Percentiles rank a stretch among this genome's conserved stretches.
Conservation (phyloP, 1,284 basidiomycete species). For the Fomitiporia mediterranea region DNA sequence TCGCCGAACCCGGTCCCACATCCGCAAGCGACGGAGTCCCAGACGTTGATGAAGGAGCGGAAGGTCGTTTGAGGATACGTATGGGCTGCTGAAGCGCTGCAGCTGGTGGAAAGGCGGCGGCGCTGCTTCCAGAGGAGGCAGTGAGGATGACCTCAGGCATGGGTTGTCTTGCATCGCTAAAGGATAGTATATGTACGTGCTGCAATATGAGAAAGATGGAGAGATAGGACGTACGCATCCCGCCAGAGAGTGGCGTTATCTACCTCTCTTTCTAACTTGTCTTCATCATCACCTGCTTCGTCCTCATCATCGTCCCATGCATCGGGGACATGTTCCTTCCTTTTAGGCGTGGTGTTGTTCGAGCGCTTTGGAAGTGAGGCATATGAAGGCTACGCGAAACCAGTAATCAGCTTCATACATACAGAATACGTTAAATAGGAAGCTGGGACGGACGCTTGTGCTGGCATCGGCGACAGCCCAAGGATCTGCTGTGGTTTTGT, state of each 20-base stretch:
- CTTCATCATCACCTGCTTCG: conserved; percentile 18
- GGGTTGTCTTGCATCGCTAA: conserved; percentile 24
- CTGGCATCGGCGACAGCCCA: neutral
- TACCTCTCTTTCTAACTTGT: conserved; percentile 17
- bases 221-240: conserved; percentile 21
- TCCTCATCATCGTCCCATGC: conserved; percentile 24
- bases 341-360: no score
- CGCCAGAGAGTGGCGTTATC: conserved; percentile 23
- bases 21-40: neutral
- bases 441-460: neutral
- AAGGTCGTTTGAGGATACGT: conserved; percentile 25
- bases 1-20: conserved; percentile 14
- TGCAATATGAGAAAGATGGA: neutral
- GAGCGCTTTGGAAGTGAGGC: neutral
- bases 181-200: neutral
- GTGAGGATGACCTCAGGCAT: conserved; percentile 23
- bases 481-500: neutral
- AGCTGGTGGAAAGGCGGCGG: conserved; percentile 20
- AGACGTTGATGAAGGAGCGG: conserved; percentile 7
- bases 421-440: neutral
- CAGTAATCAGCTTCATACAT: neutral
- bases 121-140: conserved; percentile 10
- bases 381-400: neutral
- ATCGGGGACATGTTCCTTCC: conserved; percentile 18
- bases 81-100: conserved; percentile 22